Percentiles rank a stretch among this genome's conserved stretches.
phyloP scores from a whole-genome alignment of 1,284 basidiomycete species.

The Sanghuangporus baumii region DNA sequence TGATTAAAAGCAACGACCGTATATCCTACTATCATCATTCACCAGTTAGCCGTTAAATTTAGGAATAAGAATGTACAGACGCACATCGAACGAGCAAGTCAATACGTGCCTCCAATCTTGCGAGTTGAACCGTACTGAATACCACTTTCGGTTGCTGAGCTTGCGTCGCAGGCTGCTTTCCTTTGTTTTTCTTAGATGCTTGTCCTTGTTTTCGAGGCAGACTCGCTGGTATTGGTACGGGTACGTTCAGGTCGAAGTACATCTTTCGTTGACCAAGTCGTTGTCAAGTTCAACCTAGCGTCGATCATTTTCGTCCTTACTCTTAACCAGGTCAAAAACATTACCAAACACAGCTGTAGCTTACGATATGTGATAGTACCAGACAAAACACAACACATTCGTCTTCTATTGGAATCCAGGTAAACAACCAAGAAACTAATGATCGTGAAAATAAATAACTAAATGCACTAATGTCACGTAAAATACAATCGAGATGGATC shows the following conservation, averaged over 20 bases:
- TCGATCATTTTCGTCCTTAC: neutral
- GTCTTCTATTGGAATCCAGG: neutral
- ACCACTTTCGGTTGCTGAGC: conserved; percentile 19
- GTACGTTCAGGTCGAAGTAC: conserved; percentile 59
- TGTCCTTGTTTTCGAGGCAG: conserved; percentile 19
- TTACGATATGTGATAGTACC: neutral
- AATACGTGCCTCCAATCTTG: conserved; percentile 36
- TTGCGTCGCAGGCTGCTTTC: conserved; percentile 30
- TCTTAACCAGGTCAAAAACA: neutral
- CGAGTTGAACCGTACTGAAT: conserved; percentile 35
- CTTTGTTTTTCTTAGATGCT: conserved; percentile 44
- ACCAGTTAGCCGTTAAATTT: neutral
- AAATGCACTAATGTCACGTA: conserved; percentile 3
- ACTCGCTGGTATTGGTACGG: conserved; percentile 29
- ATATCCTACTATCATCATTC: conserved; percentile 61
- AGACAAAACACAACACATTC: neutral
- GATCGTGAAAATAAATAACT: conserved; percentile 3
- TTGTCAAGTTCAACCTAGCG: neutral
- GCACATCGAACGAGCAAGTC: conserved; percentile 41
- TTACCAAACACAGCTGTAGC: neutral
- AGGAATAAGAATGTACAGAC: conserved; percentile 22
- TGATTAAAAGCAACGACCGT: conserved; percentile 70
- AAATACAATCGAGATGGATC: conserved; percentile 1
- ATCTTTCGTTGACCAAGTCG: conserved; percentile 26
- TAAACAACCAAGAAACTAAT: neutral